Evolutionary conservation across 768 basidiomycete genomes (phyloP).

Genomic region (Hortiboletus campestris): DNA sequence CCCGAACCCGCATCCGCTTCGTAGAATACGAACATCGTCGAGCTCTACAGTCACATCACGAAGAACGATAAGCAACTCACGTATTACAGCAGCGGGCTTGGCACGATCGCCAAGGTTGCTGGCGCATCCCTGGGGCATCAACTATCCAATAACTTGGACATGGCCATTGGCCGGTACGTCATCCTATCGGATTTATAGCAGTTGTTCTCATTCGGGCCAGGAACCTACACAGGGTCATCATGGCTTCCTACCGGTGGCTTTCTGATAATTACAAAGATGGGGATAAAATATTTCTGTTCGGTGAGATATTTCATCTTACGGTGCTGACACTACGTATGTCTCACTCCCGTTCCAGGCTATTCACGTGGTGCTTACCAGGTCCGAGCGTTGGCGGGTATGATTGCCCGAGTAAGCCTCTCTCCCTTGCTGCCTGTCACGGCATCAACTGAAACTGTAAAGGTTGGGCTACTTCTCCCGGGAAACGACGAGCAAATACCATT

Average conservation of each 20-base stretch:
- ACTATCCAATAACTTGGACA: constrained; percentile 30
- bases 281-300: constrained; percentile 43
- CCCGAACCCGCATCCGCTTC: not conserved
- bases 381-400: constrained; percentile 44
- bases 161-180: constrained; percentile 38
- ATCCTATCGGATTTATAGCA: not conserved
- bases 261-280: constrained; percentile 38
- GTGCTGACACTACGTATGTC: not conserved
- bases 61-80: constrained; percentile 36
- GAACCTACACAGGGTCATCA: constrained; percentile 35
- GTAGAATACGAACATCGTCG: constrained; percentile 44
- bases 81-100: constrained; percentile 43
- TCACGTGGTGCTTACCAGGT: constrained; percentile 51
- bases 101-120: constrained; percentile 31
- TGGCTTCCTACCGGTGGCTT: constrained; percentile 41
- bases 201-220: constrained; percentile 17
- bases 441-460: constrained; percentile 22
- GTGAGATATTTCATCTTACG: constrained; percentile 17
- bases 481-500: constrained; percentile 43
- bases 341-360: constrained; percentile 33
- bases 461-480: constrained; percentile 40
- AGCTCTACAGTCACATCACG: constrained; percentile 37
- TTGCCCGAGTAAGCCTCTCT: constrained; percentile 32
- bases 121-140: constrained; percentile 18
- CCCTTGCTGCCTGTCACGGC: no score